phyloP scores from a whole-genome alignment of 2,329 filamentous ascomycete genomes.

The Trichoderma atroviride region DNA sequence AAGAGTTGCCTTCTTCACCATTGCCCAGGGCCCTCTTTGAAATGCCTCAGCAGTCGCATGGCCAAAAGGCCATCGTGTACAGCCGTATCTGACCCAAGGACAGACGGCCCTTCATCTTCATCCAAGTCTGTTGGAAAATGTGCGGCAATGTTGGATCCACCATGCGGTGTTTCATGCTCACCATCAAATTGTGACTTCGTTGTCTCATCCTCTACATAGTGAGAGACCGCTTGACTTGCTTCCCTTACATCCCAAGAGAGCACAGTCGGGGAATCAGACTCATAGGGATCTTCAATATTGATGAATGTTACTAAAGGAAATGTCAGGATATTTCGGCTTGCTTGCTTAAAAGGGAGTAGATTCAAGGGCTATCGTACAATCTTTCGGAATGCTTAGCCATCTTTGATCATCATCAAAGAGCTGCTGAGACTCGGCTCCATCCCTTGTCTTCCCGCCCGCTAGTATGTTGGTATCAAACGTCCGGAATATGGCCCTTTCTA shows the following conservation, averaged over 20 bases:
- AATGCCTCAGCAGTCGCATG: conserved; percentile 13
- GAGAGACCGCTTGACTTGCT: neutral
- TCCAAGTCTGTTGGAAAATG: neutral
- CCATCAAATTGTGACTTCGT: neutral
- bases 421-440: neutral
- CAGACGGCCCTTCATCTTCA: neutral
- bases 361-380: neutral
- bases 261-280: neutral
- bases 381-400: conserved; percentile 5
- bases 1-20: neutral
- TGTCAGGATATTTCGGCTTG: neutral
- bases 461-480: neutral
- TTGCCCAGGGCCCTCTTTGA: conserved; percentile 17
- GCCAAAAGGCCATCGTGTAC: neutral
- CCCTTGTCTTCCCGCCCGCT: neutral
- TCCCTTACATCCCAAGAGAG: neutral
- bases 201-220: neutral
- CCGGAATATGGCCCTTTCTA: conserved; percentile 17
- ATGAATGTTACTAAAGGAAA: neutral
- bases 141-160: neutral
- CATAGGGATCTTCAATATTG: conserved; percentile 18
- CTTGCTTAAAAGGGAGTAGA: neutral
- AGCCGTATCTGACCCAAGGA: neutral
- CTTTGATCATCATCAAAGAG: conserved; percentile 4
- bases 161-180: neutral